Evolutionary conservation across 768 basidiomycete genomes (phyloP), one percentile per base, ranked within the genome.

Genomic region (Tulasnella sp.): DNA sequence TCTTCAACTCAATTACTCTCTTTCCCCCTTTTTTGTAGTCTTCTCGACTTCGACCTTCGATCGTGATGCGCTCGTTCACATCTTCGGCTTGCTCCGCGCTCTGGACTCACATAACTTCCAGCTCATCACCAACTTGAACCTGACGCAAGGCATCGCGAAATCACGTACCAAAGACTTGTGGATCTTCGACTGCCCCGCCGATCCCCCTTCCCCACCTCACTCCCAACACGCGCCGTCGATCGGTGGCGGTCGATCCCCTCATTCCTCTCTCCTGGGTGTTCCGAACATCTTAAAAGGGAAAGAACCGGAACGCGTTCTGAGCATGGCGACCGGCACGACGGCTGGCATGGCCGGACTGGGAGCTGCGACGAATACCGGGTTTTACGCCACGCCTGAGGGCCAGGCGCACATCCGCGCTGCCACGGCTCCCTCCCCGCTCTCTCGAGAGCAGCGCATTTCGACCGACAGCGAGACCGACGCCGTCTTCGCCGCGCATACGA

Each of bases 101-200:
- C 39, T 79, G 20, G 79, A 79, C 48, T 40, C 67, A 5, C 78
- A 79, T 26, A 0, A 29, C 2, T 67, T 79, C 70, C 39, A 51
- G 23, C 79, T 79, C 61, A 18, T 79, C 26, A 79, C 79, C 57
- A 75, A 79, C 40, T 26, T 79, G 40, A 71, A 67, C 78, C 78
- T 79, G 16, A 61, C 42, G 16, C 79, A 79, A 57, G 76, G 76
- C 26, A 77, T 77, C 69, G 75, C 76, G 6, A 79, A 69, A 29
- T 79, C 79, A 32, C 77, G 79, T 29, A 26, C 75, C 7, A 79
- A 79, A 32, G 79, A 79, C n/a, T 46, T 79, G 23, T 79, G 79
- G 79, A 79, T 79, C n/a, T 79, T 79, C 55, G 48, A 57, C 26
- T 79, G 79, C 23, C 79, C 79, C 23, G 79, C 79, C 39, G 76